These are phyloP conservation scores for Cladosporium sphaerospermum DNA, from an alignment of 2,329 filamentous ascomycete genomes.

Conservation along the genomic window DNA sequence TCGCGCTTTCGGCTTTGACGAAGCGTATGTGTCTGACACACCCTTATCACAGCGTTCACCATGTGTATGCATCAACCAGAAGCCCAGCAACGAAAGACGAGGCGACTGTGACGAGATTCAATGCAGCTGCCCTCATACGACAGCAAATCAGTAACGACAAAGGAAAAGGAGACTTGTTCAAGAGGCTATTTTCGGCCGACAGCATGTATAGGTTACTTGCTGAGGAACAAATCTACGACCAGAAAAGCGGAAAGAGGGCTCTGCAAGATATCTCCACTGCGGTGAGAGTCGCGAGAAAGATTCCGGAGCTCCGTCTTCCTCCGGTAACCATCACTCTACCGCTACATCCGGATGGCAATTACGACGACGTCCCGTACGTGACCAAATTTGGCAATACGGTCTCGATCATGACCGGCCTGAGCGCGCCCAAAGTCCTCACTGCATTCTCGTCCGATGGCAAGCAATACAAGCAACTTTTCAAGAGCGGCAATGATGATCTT, in stretches of 20 bases:
- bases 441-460: conserved; percentile 70
- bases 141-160: conserved; percentile 50
- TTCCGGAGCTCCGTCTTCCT: conserved; percentile 64
- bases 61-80: conserved; percentile 79
- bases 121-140: conserved; percentile 65
- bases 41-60: conserved; percentile 95
- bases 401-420: conserved; percentile 81
- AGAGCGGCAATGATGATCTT: conserved; percentile 91
- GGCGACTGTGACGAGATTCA: conserved; percentile 64
- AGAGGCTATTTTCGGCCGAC: conserved; percentile 67
- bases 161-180: conserved; percentile 55
- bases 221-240: conserved; percentile 39
- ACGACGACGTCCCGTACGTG: conserved; percentile 70
- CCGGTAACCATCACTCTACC: conserved; percentile 84
- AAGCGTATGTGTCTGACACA: conserved; percentile 84
- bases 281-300: conserved; percentile 54
- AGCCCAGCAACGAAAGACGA: conserved; percentile 58
- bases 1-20: conserved; percentile 65
- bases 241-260: conserved; percentile 38
- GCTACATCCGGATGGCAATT: conserved; percentile 66
- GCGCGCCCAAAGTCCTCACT: conserved; percentile 88
- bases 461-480: conserved; percentile 84
- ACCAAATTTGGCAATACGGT: conserved; percentile 66
- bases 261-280: conserved; percentile 61
- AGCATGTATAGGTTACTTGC: conserved; percentile 59